Evolutionary conservation across 1,139 yeast genomes (phyloP), one percentile per base, ranked within the genome.

Genomic region (Pichia sp.): DNA sequence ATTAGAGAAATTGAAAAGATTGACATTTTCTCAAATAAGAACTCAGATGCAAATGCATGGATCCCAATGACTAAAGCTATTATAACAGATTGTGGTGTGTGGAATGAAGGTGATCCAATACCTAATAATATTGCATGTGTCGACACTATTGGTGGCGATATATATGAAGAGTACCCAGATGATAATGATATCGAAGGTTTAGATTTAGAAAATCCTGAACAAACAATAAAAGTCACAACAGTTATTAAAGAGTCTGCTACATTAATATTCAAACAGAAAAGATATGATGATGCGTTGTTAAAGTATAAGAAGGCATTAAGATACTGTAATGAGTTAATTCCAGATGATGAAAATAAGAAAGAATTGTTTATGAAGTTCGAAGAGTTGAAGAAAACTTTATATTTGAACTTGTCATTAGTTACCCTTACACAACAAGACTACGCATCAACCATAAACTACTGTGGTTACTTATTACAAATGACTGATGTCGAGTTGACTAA

Each of bases 81-180:
- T 1, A 81, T 89, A 27, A 68, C 63, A 1, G 73, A 79, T 37
- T 80, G 91, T 66, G 96, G 96, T 1, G 70, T 63, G 35, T 85
- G 91, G 90, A 57, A 66, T 4, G 75, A 72, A 14, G 67, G 67
- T 0, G 75, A 77, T 71, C 67, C 58, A 0, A 67, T 81, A 1
- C 91, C 91, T 0, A 70, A 82, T 3, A 76, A 58, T 55, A 80
- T 81, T 58, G 86, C 89, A 1, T 75, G 85, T 44, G 79, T 80
- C 54, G 78, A 77, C 52, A 61, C 67, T 0, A 69, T 79, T 11
- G 89, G 85, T 1, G 88, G 87, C 8, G 94, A 85, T 57, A 64
- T 77, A 0, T 85, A 75, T 57, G 93, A 85, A 64, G 94, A 85
- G 60, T 79, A 72, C 56, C 94, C 94, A 0, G 90, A 81, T 54